Conservation (phyloP, 2,329 filamentous ascomycete species). For the Cordyceps fumosorosea region DNA sequence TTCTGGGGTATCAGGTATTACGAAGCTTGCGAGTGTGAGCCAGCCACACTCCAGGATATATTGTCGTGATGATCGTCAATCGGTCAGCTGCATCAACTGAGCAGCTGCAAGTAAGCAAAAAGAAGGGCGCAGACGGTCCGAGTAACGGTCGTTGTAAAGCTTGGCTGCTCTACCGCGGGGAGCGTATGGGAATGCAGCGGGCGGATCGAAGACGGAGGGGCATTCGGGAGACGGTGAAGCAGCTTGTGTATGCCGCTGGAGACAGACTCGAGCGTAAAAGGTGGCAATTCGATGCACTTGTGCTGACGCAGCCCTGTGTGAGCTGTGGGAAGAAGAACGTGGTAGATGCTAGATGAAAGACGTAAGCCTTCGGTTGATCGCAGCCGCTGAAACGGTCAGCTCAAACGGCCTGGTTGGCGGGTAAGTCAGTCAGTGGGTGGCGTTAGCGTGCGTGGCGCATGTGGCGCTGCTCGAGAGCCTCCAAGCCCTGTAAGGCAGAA, state of each 20-base stretch:
- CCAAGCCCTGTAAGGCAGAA: neutral
- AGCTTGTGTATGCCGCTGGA: constrained; percentile 4
- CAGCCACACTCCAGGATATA: neutral
- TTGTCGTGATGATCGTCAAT: no score
- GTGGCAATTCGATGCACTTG: neutral
- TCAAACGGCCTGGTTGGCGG: neutral
- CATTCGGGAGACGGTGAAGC: neutral
- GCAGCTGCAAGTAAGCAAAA: neutral
- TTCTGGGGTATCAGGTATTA: neutral
- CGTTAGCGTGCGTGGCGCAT: constrained; percentile 2
- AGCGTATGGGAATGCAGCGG: neutral
- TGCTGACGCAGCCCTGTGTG: constrained; percentile 6
- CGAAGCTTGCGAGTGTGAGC: neutral
- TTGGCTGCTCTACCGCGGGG: neutral
- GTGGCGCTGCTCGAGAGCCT: constrained; percentile 1
- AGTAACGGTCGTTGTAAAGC: neutral
- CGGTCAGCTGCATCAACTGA: neutral
- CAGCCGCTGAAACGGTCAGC: neutral
- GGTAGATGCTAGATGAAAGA: constrained; percentile 1
- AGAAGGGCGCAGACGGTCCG: neutral
- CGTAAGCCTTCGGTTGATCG: constrained; percentile 4
- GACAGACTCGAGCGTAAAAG: neutral
- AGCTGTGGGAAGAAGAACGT: neutral
- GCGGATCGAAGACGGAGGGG: neutral
- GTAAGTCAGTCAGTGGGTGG: neutral